Evolutionary conservation across 805 yeast species (phyloP).

Genomic region (Yarrowia deformans): DNA sequence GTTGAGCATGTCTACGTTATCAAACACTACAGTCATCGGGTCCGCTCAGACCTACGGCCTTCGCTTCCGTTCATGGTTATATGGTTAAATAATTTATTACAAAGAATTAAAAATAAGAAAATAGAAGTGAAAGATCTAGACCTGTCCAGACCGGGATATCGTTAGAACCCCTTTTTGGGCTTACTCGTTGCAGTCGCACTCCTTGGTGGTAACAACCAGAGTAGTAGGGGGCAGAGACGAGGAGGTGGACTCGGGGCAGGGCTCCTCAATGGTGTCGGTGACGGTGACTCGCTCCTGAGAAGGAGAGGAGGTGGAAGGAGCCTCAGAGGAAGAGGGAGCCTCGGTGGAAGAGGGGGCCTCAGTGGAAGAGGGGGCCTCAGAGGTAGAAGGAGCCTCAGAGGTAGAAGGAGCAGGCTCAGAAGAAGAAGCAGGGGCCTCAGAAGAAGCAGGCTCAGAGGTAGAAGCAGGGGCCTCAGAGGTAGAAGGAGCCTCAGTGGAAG

Average conservation of each 20-base stretch:
- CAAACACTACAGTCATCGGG: no score
- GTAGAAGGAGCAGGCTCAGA: slow-evolving; percentile 3
- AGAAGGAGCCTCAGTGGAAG: background rate
- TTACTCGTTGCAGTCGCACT: slow-evolving; percentile 15
- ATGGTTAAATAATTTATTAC: no score
- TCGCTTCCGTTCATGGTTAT: no score
- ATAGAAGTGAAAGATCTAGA: slow-evolving; percentile 18
- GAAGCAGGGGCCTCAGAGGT: background rate
- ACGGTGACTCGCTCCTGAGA: background rate
- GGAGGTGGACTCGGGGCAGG: slow-evolving; percentile 6
- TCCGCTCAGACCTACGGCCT: no score
- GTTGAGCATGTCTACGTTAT: no score
- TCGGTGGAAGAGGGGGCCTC: slow-evolving; percentile 5
- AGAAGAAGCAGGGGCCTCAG: slow-evolving; percentile 12
- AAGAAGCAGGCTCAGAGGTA: background rate
- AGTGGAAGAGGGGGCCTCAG: slow-evolving; percentile 7
- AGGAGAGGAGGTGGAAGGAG: background rate
- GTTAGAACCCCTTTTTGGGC: no score
- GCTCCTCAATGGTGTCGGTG: slow-evolving; percentile 8
- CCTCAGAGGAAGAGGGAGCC: background rate
- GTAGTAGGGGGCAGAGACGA: slow-evolving; percentile 3
- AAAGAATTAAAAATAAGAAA: background rate
- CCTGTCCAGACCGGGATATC: background rate
- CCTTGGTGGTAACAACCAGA: slow-evolving; percentile 23
- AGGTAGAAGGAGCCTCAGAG: background rate